These are phyloP conservation scores for Xylaria sp. DNA, from an alignment of 2,329 filamentous ascomycete species.

Conservation along the genomic window DNA sequence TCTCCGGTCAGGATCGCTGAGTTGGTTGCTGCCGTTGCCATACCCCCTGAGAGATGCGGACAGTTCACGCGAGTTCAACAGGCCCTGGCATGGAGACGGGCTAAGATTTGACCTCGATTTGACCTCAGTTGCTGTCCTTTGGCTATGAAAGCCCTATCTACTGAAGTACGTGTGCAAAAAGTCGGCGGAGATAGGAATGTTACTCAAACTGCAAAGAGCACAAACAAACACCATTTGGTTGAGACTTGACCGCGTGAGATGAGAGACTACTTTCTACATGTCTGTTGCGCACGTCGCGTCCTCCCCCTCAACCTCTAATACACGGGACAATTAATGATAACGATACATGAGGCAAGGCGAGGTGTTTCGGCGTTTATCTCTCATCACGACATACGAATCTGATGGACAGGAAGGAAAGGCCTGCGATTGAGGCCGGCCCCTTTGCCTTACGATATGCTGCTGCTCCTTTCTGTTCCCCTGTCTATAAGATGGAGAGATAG, in stretches of 20 bases:
- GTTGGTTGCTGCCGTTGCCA: conserved; percentile 18
- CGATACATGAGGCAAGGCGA: background rate
- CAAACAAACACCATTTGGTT: too few relatives aligned
- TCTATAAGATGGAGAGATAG: too few relatives aligned
- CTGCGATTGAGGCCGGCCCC: background rate
- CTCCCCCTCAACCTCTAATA: too few relatives aligned
- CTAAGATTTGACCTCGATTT: background rate
- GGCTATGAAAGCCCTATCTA: too few relatives aligned
- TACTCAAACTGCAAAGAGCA: too few relatives aligned
- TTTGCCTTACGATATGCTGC: background rate
- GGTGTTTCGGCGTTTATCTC: background rate
- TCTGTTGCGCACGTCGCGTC: too few relatives aligned
- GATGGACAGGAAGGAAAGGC: background rate
- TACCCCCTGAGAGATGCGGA: conserved; percentile 13
- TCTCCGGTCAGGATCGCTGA: conserved; percentile 14
- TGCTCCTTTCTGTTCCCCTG: background rate
- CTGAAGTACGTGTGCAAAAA: too few relatives aligned
- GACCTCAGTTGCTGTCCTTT: too few relatives aligned
- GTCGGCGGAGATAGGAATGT: too few relatives aligned
- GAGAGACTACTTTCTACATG: too few relatives aligned
- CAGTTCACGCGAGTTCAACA: conserved; percentile 10
- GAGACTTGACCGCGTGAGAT: too few relatives aligned
- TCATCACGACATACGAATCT: background rate
- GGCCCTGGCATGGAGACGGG: conserved; percentile 1
- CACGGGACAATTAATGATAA: too few relatives aligned